phyloP scores from a whole-genome alignment of 495 filamentous ascomycete species.

The Trichoderma orchidacearum region DNA sequence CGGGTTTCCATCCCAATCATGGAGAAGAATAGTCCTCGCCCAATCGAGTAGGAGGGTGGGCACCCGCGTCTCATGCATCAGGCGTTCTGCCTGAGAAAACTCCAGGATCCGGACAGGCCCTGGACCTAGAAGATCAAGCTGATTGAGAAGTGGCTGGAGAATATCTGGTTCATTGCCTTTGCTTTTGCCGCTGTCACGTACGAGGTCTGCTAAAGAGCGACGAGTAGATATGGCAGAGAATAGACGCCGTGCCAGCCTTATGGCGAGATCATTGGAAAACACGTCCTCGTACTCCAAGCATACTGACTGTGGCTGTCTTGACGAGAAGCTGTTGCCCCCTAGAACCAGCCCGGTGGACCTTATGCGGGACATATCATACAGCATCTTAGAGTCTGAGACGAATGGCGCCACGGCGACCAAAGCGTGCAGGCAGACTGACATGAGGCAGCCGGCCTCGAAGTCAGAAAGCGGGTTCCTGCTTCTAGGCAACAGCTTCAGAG shows the following conservation, averaged over 20 bases:
- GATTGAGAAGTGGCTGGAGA: slow-evolving; percentile 29
- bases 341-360: slow-evolving; percentile 29
- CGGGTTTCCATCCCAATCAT: slow-evolving; percentile 64
- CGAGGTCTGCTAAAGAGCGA: slow-evolving; percentile 29
- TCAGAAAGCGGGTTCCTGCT: slow-evolving; percentile 22
- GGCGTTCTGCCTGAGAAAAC: slow-evolving; percentile 31
- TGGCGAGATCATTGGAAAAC: slow-evolving; percentile 35
- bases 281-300: slow-evolving; percentile 41
- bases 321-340: slow-evolving; percentile 17
- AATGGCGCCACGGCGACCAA: slow-evolving; percentile 37
- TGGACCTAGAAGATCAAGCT: slow-evolving; percentile 30
- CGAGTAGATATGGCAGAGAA: slow-evolving; percentile 36
- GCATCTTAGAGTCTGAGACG: slow-evolving; percentile 22
- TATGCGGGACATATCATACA: slow-evolving; percentile 39
- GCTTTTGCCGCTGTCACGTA: slow-evolving; percentile 14
- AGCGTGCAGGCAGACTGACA: slow-evolving; percentile 40
- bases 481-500: slow-evolving; percentile 23
- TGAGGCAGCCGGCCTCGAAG: slow-evolving; percentile 30
- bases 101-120: slow-evolving; percentile 22
- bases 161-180: slow-evolving; percentile 23
- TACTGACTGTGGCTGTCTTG: slow-evolving; percentile 26
- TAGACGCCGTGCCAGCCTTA: slow-evolving; percentile 35
- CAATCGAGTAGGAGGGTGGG: slow-evolving; percentile 56
- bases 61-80: slow-evolving; percentile 36
- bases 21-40: slow-evolving; percentile 60